Evolutionary conservation across 2,329 filamentous ascomycete species (phyloP), one percentile per base, ranked within the genome.

Genomic region (Epichloe sibirici): DNA sequence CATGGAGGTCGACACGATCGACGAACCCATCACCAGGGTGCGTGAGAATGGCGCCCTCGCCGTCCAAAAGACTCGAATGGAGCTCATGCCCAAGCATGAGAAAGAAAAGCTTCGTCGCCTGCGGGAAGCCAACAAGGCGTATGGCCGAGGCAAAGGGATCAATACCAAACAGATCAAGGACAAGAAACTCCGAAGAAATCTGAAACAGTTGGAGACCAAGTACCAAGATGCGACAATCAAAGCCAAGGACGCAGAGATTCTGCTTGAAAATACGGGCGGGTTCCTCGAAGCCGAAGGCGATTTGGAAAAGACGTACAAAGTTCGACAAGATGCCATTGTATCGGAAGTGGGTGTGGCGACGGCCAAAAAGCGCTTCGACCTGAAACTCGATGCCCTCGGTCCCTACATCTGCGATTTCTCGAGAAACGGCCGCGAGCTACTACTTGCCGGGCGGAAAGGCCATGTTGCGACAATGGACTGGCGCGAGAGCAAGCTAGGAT

Each of bases 401-500:
- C 93, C 93, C 0, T 98, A 98, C 63, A 74, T 83, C 1, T 86
- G 83, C 65, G 89, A 96, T 59, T 98, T 95, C 69, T 89, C 88
- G 47, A 79, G 89, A 45, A 97, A 95, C 63, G 93, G 93, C 47
- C 81, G 87, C 58, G 84, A 94, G 61, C 71, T 98, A 57, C 72
- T 98, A 51, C 75, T 98, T 37, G 90, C 85, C 12, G 90, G 93
- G 31, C 78, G 89, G 55, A 96, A 95, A 69, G 93, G 93, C 13
- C 93, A 98, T 80, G 76, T 98, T 58, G 91, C 93, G 53, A 91
- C 88, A 0, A 94, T 97, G 81, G 90, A 98, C 69, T 98, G 93
- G 91, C 78, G 91, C 57, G 85, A 86, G 59, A 91, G 90, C 43
- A 95, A 90, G 68, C 73, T 96, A 55, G 88, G 88, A 6, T 96